A percentile compares a stretch with the other conserved stretches of the same genome.
These are phyloP conservation scores for Candida golubevii DNA, from an alignment of 805 yeast species.

Conservation along the genomic window DNA sequence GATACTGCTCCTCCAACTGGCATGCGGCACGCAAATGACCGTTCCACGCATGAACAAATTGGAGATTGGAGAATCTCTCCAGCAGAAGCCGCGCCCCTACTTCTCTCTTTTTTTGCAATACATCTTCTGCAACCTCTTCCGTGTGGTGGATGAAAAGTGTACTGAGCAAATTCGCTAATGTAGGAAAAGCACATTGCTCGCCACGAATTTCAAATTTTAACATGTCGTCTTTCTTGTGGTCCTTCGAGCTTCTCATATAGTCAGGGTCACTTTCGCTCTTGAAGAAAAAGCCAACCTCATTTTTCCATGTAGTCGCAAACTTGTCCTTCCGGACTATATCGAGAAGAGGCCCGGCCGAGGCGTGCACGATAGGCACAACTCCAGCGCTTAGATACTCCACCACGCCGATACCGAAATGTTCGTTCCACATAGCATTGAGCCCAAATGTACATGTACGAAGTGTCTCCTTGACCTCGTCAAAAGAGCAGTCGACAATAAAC, in stretches of 20 bases:
- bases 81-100: slow-evolving; percentile 44
- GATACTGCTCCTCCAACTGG: slow-evolving; percentile 21
- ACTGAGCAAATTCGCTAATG: slow-evolving; percentile 47
- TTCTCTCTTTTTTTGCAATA: slow-evolving; percentile 38
- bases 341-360: slow-evolving; percentile 89
- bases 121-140: slow-evolving; percentile 23
- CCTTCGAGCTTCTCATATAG: slow-evolving; percentile 22
- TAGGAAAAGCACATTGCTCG: slow-evolving; percentile 31
- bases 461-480: slow-evolving; percentile 52
- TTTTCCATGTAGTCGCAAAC: slow-evolving; percentile 22
- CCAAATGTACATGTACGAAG: slow-evolving; percentile 65
- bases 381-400: slow-evolving; percentile 91
- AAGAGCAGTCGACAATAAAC: slow-evolving; percentile 72
- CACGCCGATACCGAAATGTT: slow-evolving; percentile 96
- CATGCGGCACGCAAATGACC: slow-evolving; percentile 17
- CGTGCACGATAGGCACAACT: slow-evolving; percentile 83
- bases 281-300: slow-evolving; percentile 77
- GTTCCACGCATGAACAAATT: slow-evolving; percentile 55
- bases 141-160: slow-evolving; percentile 37
- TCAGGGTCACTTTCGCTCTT: slow-evolving; percentile 71
- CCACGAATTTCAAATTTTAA: slow-evolving; percentile 6
- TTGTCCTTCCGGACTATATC: slow-evolving; percentile 63
- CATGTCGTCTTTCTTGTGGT: slow-evolving; percentile 9
- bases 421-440: slow-evolving; percentile 98
- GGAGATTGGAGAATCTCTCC: slow-evolving; percentile 57